Conservation (phyloP, 2,329 filamentous ascomycete genomes). For the Scedosporium aurantiacum region DNA sequence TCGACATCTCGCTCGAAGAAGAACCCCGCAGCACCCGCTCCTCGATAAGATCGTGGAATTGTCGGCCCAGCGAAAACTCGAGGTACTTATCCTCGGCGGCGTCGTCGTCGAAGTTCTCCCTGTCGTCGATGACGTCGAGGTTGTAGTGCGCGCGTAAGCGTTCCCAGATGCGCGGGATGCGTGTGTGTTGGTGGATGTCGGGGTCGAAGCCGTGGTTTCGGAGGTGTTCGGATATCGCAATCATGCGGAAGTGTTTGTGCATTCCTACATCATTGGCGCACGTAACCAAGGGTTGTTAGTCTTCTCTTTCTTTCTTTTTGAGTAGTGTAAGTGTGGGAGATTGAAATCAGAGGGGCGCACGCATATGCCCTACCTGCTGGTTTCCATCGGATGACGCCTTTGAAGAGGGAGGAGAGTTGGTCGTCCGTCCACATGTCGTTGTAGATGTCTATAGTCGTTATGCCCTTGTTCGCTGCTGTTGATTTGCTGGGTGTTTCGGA, state of each 20-base stretch:
- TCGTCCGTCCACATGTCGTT: conserved; percentile 69
- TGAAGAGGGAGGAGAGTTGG: conserved; percentile 85
- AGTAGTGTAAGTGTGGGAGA: not conserved
- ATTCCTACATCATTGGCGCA: conserved; percentile 47
- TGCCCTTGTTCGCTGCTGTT: not conserved
- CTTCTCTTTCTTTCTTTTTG: no score
- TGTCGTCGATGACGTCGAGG: conserved; percentile 73
- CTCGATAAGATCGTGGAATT: conserved; percentile 29
- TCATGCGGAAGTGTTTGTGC: conserved; percentile 89
- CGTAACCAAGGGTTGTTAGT: no score
- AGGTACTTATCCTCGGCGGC: conserved; percentile 50
- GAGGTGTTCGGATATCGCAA: conserved; percentile 71
- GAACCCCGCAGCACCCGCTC: conserved; percentile 19
- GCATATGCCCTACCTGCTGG: conserved; percentile 58
- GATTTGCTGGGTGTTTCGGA: conserved; percentile 4
- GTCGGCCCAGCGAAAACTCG: conserved; percentile 46
- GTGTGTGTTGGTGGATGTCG: conserved; percentile 62
- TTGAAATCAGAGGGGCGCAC: not conserved
- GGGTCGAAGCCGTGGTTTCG: conserved; percentile 71
- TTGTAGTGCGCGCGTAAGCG: conserved; percentile 81
- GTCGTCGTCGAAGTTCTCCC: conserved; percentile 55
- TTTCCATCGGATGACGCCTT: conserved; percentile 88
- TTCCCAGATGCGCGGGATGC: conserved; percentile 82
- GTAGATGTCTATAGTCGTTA: conserved; percentile 1
- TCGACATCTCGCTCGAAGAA: not conserved